Conservation (phyloP, 331 rosid species). For the Dryas integrifolia region DNA sequence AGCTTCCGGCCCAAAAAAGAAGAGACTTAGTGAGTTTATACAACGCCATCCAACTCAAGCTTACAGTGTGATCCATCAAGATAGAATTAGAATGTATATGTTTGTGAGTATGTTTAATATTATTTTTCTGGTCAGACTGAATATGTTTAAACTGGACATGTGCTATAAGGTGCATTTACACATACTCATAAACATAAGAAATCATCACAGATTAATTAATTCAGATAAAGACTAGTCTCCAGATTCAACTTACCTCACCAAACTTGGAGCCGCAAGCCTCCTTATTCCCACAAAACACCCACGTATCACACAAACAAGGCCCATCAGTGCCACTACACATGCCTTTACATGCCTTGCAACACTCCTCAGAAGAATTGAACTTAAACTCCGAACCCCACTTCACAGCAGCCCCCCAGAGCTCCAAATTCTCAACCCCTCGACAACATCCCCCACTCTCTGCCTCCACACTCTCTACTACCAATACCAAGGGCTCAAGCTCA, state of each 20-base stretch:
- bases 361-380: conserved; percentile 58
- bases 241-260: conserved; percentile 62
- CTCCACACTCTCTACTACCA: conserved; percentile 27
- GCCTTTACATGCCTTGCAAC: conserved; percentile 82
- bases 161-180: background rate
- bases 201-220: conserved; percentile 10
- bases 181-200: background rate
- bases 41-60: background rate
- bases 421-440: conserved; percentile 69
- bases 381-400: conserved; percentile 98
- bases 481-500: conserved; percentile 16
- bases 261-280: conserved; percentile 72
- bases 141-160: background rate
- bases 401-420: conserved; percentile 91
- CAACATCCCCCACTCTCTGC: conserved; percentile 52
- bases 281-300: conserved; percentile 85
- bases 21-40: background rate
- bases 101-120: too few relatives aligned
- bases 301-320: conserved; percentile 84
- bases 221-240: background rate
- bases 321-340: conserved; percentile 88
- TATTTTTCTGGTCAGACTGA: background rate
- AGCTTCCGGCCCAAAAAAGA: too few relatives aligned
- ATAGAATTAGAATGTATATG: background rate
- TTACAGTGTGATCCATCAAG: background rate